phyloP scores from a whole-genome alignment of 1,284 basidiomycete genomes.

The Marasmius fiardii region DNA sequence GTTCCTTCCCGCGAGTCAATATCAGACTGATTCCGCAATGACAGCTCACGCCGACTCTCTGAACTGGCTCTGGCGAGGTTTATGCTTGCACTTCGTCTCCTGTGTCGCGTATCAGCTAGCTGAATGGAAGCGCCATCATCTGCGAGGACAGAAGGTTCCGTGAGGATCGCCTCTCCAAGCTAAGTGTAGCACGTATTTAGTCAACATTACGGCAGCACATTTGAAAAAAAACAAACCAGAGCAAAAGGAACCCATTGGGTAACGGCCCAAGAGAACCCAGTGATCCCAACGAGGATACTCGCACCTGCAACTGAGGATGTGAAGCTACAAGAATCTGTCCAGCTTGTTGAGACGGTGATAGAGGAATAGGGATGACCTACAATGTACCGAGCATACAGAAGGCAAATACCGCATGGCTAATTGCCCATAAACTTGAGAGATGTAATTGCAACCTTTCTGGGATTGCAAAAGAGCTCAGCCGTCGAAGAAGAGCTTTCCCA shows the following conservation, averaged over 20 bases:
- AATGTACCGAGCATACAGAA: conserved; percentile 72
- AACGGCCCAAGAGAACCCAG: conserved; percentile 78
- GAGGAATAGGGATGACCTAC: conserved; percentile 34
- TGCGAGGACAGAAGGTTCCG: conserved; percentile 37
- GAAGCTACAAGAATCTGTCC: conserved; percentile 42
- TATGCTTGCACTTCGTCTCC: neutral
- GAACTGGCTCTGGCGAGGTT: neutral
- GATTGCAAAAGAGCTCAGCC: conserved; percentile 22
- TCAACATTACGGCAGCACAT: neutral
- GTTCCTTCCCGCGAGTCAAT: neutral
- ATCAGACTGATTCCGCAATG: neutral
- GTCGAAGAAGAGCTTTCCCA: conserved; percentile 16
- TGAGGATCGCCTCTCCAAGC: conserved; percentile 73
- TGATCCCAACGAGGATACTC: conserved; percentile 61
- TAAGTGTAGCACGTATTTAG: conserved; percentile 22
- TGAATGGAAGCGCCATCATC: conserved; percentile 48
- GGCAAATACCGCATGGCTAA: conserved; percentile 69
- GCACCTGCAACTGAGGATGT: conserved; percentile 60
- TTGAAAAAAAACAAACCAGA: conserved; percentile 43
- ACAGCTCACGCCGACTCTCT: neutral
- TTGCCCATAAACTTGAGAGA: conserved; percentile 70
- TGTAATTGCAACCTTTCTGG: conserved; percentile 47
- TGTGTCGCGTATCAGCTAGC: conserved; percentile 42
- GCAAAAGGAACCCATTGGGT: conserved; percentile 81
- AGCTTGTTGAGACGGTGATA: neutral